phyloP scores from a whole-genome alignment of 2,329 filamentous ascomycete species.

The Conoideocrella luteorostrata region DNA sequence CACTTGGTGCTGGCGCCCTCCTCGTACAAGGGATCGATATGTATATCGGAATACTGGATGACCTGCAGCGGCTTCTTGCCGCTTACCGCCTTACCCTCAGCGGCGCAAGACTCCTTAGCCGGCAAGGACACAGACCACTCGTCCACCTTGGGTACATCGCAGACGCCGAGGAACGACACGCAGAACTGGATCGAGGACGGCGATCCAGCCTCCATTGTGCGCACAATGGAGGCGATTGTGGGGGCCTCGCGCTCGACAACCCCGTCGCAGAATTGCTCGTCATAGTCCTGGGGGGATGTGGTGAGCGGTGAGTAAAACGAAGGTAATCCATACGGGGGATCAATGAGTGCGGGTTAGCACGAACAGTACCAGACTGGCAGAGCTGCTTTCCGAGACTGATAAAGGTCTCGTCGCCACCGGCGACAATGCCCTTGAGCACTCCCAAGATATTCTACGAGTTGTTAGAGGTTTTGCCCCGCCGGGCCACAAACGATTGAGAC shows the following conservation, averaged over 20 bases:
- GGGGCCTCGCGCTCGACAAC: slow-evolving; percentile 44
- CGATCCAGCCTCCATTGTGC: slow-evolving; percentile 39
- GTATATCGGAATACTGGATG: slow-evolving; percentile 54
- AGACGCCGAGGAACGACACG: slow-evolving; percentile 44
- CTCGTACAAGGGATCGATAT: slow-evolving; percentile 49
- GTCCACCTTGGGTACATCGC: slow-evolving; percentile 38
- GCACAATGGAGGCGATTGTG: slow-evolving; percentile 41
- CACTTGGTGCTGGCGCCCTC: slow-evolving; percentile 47
- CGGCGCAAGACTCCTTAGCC: slow-evolving; percentile 25
- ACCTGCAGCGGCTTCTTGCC: slow-evolving; percentile 41
- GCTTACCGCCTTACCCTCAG: slow-evolving; percentile 27
- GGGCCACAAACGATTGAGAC: not conserved
- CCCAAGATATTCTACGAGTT: slow-evolving; percentile 5
- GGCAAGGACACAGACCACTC: slow-evolving; percentile 37
- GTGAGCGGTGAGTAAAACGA: not conserved
- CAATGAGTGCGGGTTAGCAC: too few species aligned
- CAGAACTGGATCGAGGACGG: slow-evolving; percentile 46
- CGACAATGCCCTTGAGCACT: slow-evolving; percentile 34
- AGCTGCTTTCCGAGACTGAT: slow-evolving; percentile 19
- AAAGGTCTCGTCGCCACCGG: slow-evolving; percentile 33
- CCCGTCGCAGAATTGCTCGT: slow-evolving; percentile 48
- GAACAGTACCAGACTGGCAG: slow-evolving; percentile 22
- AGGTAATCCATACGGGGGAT: not conserved
- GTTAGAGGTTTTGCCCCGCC: too few species aligned
- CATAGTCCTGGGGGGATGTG: slow-evolving; percentile 34